Base-by-base conservation (phyloP, 2,329 filamentous ascomycete species). In the Epichloe sylvatica region DNA sequence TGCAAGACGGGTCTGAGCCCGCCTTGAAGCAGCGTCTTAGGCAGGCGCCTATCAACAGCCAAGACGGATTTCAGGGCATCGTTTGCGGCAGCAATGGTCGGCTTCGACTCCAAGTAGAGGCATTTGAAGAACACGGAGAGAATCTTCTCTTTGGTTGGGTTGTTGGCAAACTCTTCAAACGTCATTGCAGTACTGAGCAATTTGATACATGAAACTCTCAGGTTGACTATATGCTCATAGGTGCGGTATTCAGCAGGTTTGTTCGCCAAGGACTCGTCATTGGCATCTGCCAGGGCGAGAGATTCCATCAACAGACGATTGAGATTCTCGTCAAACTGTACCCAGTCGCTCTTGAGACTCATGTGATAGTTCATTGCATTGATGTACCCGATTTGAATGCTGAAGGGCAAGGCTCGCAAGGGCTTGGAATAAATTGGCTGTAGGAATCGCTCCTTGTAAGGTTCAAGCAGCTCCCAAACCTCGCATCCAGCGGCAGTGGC, bases 61-160 rank as follows among this genome's bases (percentile, higher is more conserved):
- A 99, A 75, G 8, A 97, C 90, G 23, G 86, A 85, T 59, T 87
- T 89, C 51, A 99, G 67, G 3, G 91, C 91, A 54, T 87, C 83
- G 61, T 96, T 95, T 6, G 94, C 92, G 4, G 92, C 91, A 51
- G 92, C 86, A 48, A 96, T 94, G 2, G 94, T 94, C 39, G 90
- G 86, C 44, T 85, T 83, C 3, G 90, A 94, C 61, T 94, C 89
- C 0, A 88, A 91, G 65, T 98, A 98, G 1, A 98, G 73, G 37
- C 87, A 94, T 62, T 96, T 97, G 76, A 99, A 99, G 70, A 98
- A 98, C 1, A 97, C 89, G 0, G 86, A 82, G 17, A 98, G 90
- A 45, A 97, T 94, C 60, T 80, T 81, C 1, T 71, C 75, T 47
- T 82, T 72, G 0, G 78, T 82, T 0, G 77, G 60, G 1, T 78